These are phyloP conservation scores for Saccharomyces hybrid DNA, from an alignment of 1,139 yeast species.

Conservation along the genomic window DNA sequence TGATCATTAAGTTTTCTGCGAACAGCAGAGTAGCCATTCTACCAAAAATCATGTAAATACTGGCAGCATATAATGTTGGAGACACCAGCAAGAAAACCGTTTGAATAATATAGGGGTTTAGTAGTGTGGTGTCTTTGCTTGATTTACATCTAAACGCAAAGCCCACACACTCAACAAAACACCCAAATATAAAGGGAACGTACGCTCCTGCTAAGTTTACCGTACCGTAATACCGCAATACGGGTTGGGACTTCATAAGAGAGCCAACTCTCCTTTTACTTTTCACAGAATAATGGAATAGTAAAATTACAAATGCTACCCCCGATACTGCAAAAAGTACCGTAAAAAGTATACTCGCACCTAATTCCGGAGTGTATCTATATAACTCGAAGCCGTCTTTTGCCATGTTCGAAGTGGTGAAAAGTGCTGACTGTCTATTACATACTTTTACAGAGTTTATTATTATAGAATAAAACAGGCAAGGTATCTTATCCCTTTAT, in stretches of 20 bases:
- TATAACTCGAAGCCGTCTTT: neutral
- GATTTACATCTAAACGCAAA: slow-evolving; percentile 33
- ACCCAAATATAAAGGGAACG: slow-evolving; percentile 30
- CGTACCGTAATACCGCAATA: neutral
- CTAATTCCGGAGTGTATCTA: neutral
- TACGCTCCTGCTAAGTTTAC: slow-evolving; percentile 7
- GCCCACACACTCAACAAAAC: slow-evolving; percentile 32
- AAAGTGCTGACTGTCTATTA: neutral
- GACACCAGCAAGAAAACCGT: slow-evolving; percentile 36
- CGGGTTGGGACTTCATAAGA: neutral
- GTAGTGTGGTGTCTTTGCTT: slow-evolving; percentile 12
- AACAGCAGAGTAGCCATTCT: slow-evolving; percentile 30
- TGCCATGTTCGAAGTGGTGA: neutral
- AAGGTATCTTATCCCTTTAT: neutral
- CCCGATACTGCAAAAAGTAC: neutral
- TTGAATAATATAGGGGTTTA: slow-evolving; percentile 34
- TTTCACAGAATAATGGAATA: neutral
- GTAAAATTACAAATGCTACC: neutral
- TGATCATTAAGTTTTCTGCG: slow-evolving; percentile 29
- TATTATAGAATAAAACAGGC: no score
- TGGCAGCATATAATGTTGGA: slow-evolving; percentile 40
- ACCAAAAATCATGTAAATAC: slow-evolving; percentile 40
- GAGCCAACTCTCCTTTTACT: neutral
- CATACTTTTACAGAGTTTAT: neutral
- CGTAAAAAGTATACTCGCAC: neutral